Conservation (phyloP, 306 rosid species). For the Trifolium fragiferum region DNA sequence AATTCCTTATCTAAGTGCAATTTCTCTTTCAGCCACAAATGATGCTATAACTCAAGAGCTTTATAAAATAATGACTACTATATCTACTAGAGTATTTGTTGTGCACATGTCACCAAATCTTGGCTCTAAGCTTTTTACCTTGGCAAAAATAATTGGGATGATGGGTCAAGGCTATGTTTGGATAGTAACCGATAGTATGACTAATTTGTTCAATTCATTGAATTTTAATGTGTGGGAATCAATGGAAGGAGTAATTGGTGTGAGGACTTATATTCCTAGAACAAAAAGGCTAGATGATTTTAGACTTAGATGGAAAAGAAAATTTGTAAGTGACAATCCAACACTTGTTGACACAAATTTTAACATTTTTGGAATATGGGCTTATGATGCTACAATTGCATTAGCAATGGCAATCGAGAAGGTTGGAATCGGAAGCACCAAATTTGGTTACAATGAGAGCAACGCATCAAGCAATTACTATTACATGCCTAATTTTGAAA, state of each 20-base stretch:
- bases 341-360: constrained; percentile 25
- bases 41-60: constrained; percentile 51
- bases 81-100: constrained; percentile 60
- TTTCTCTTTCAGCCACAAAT: constrained; percentile 45
- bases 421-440: constrained; percentile 16
- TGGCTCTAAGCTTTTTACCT: constrained; percentile 48
- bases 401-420: constrained; percentile 64
- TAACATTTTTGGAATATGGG: constrained; percentile 58
- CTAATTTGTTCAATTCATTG: constrained; percentile 33
- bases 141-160: constrained; percentile 60
- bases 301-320: constrained; percentile 49
- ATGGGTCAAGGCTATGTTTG: constrained; percentile 59
- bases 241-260: constrained; percentile 70
- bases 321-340: constrained; percentile 47
- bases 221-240: constrained; percentile 35
- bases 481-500: constrained; percentile 45
- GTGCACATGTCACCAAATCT: constrained; percentile 52
- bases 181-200: constrained; percentile 53
- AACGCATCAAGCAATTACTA: constrained; percentile 35
- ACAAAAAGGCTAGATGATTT: constrained; percentile 43
- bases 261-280: constrained; percentile 48
- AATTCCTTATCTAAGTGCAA: constrained; percentile 47
- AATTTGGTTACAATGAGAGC: constrained; percentile 19
- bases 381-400: constrained; percentile 65
- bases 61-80: constrained; percentile 49